These are phyloP conservation scores for Calonectria fujianensis DNA, from an alignment of 2,329 filamentous ascomycete genomes.

Conservation along the genomic window DNA sequence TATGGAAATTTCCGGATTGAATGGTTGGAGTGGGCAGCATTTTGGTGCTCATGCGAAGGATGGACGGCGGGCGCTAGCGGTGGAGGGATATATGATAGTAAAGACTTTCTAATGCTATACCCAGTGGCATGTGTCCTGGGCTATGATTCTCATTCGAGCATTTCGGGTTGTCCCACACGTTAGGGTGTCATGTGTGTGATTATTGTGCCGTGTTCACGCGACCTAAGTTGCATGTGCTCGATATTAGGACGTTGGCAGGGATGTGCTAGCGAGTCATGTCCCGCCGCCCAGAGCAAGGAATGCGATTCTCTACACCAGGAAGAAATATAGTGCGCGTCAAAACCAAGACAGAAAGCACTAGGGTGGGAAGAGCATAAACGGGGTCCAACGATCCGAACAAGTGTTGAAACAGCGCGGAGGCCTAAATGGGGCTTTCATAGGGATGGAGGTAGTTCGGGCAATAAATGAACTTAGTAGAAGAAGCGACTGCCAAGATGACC, in stretches of 20 bases:
- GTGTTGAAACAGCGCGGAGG: background rate
- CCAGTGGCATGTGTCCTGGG: constrained; percentile 48
- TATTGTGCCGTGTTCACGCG: background rate
- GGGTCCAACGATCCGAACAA: background rate
- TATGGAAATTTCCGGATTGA: constrained; percentile 35
- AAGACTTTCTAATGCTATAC: constrained; percentile 53
- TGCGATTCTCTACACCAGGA: background rate
- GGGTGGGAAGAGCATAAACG: background rate
- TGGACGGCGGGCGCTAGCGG: constrained; percentile 33
- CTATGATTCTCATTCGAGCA: constrained; percentile 50
- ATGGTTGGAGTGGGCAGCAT: constrained; percentile 26
- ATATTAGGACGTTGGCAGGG: background rate
- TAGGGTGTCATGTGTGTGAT: constrained; percentile 6
- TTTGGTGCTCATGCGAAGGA: constrained; percentile 39
- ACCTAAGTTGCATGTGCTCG: constrained; percentile 8
- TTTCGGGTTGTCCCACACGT: background rate
- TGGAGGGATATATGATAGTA: constrained; percentile 50
- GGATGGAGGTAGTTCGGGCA: background rate
- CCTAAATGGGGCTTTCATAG: background rate
- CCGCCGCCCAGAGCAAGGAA: background rate
- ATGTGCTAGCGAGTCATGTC: background rate
- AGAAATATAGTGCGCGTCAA: background rate
- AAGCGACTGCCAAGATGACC: background rate
- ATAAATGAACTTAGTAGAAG: background rate
- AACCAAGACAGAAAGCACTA: background rate